Conservation (phyloP, 169 alveolate species). For the Cyclospora cayetanensis region DNA sequence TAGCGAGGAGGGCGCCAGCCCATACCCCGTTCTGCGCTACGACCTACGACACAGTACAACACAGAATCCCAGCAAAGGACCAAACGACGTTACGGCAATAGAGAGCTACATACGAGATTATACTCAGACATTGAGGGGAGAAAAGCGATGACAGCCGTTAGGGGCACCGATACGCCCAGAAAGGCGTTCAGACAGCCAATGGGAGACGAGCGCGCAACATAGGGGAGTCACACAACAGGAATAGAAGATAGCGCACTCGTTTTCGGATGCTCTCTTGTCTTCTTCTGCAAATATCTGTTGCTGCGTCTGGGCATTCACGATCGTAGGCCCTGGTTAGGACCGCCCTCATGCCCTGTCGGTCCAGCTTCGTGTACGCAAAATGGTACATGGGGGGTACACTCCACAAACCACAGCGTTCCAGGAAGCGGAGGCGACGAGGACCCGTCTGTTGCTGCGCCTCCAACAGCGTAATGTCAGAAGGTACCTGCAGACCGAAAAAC, state of each 20-base stretch:
- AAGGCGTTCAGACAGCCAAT: no score
- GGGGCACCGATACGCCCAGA: no score
- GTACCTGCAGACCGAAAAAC: no score
- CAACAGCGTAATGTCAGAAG: conserved; percentile 72
- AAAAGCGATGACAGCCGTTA: not conserved
- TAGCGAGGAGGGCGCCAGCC: conserved; percentile 40
- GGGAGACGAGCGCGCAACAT: not conserved
- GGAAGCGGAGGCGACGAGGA: conserved; percentile 19
- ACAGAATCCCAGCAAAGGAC: not conserved
- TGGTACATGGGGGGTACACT: conserved; percentile 44
- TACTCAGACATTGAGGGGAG: not conserved
- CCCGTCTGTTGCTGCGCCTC: conserved; percentile 71
- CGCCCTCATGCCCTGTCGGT: conserved; percentile 51
- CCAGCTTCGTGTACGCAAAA: conserved; percentile 36
- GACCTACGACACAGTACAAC: conserved; percentile 8
- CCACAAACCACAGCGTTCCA: conserved; percentile 66
- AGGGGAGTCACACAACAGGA: not conserved
- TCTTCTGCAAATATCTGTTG: conserved; percentile 56
- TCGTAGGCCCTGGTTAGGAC: conserved; percentile 51
- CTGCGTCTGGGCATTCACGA: conserved; percentile 54
- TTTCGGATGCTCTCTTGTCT: conserved; percentile 71
- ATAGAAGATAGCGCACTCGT: conserved; percentile 2
- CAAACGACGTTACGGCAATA: not conserved
- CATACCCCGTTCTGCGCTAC: conserved; percentile 72
- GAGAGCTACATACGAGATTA: not conserved